phyloP scores from a whole-genome alignment of 345 rosid species.

The Melaleuca quinquenervia region DNA sequence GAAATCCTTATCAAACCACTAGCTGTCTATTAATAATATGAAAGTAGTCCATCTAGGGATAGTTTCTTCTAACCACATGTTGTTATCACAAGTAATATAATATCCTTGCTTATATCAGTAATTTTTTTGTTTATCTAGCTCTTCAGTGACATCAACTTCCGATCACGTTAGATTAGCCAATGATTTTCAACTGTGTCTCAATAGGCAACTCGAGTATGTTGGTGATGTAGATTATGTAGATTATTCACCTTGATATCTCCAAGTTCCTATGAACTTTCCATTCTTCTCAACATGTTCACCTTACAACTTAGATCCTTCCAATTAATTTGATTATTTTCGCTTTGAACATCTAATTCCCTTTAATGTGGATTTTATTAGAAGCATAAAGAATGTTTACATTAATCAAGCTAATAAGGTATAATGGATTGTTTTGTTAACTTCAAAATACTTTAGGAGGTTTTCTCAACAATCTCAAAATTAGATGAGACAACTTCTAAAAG shows the following conservation, averaged over 20 bases:
- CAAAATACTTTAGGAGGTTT: background rate
- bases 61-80: background rate
- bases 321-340: background rate
- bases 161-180: too few relatives aligned
- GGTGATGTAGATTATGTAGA: background rate
- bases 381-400: background rate
- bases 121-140: background rate
- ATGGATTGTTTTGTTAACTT: background rate
- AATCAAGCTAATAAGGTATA: too few relatives aligned
- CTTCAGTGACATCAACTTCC: background rate
- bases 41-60: too few relatives aligned
- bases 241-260: background rate
- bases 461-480: background rate
- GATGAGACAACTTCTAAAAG: background rate
- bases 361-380: too few relatives aligned
- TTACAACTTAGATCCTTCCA: background rate
- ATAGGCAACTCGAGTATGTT: too few relatives aligned
- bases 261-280: background rate
- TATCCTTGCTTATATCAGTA: background rate
- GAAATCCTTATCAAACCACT: too few relatives aligned
- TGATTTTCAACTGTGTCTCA: background rate
- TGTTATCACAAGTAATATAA: too few relatives aligned
- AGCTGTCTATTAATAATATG: too few relatives aligned
- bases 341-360: background rate
- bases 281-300: background rate